Conservation (phyloP, 2,329 filamentous ascomycete genomes). For the Hyphodiscus sp. region DNA sequence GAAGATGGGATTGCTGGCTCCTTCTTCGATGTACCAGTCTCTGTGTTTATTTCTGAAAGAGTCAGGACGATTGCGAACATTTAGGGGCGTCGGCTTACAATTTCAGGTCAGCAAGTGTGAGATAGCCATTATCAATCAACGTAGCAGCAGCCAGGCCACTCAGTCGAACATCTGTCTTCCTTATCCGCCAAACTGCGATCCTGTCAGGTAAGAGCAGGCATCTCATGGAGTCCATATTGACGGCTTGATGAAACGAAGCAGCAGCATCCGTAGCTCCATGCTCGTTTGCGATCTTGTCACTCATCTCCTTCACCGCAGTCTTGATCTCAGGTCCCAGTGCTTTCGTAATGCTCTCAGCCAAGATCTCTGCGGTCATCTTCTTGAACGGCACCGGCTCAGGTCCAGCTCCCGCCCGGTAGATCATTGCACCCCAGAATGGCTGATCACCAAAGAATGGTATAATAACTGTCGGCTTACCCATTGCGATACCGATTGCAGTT, state of each 20-base stretch:
- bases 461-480: conserved; percentile 61
- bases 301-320: conserved; percentile 50
- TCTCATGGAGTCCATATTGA: conserved; percentile 59
- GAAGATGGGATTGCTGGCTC: conserved; percentile 14
- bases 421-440: conserved; percentile 69
- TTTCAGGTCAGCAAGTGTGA: conserved; percentile 14
- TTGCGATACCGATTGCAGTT: conserved; percentile 66
- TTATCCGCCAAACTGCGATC: conserved; percentile 42
- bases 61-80: background rate
- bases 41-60: conserved; percentile 12
- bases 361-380: conserved; percentile 52
- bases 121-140: conserved; percentile 45
- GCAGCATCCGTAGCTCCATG: conserved; percentile 62
- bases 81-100: conserved; percentile 12
- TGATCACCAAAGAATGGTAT: conserved; percentile 71
- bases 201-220: conserved; percentile 43
- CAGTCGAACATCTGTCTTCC: conserved; percentile 48
- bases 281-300: conserved; percentile 51
- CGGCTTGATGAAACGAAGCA: conserved; percentile 42
- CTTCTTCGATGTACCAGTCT: conserved; percentile 26
- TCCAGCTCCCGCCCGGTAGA: conserved; percentile 56
- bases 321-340: conserved; percentile 56
- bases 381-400: conserved; percentile 65
- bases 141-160: conserved; percentile 58
- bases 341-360: conserved; percentile 62